phyloP scores from a whole-genome alignment of 2,329 filamentous ascomycete genomes.

The Phaeosphaeria sp. region DNA sequence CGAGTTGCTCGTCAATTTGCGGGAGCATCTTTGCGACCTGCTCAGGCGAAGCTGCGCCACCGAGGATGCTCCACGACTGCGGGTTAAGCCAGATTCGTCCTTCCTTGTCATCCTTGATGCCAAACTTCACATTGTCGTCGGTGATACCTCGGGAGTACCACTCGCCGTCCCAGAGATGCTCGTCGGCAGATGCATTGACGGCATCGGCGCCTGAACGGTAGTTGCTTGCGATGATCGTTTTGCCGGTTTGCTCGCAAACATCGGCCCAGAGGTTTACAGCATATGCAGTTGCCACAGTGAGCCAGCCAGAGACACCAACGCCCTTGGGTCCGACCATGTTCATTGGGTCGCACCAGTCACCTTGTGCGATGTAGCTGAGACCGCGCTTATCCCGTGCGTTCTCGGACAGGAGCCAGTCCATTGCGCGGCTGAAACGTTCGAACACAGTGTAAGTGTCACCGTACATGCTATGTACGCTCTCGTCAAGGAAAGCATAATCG shows the following conservation, averaged over 20 bases:
- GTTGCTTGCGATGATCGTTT: conserved; percentile 50
- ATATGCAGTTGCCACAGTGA: conserved; percentile 63
- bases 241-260: conserved; percentile 57
- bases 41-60: conserved; percentile 56
- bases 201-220: conserved; percentile 55
- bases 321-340: conserved; percentile 69
- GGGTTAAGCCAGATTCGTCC: conserved; percentile 67
- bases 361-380: conserved; percentile 65
- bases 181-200: conserved; percentile 60
- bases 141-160: conserved; percentile 67
- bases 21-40: conserved; percentile 56
- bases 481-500: conserved; percentile 59
- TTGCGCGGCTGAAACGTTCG: conserved; percentile 62
- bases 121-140: conserved; percentile 62
- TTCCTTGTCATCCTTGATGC: conserved; percentile 58
- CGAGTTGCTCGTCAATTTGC: conserved; percentile 60
- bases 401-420: conserved; percentile 61
- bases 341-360: conserved; percentile 68
- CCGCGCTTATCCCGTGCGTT: conserved; percentile 59
- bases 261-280: conserved; percentile 61
- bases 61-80: conserved; percentile 63
- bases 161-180: conserved; percentile 62
- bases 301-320: conserved; percentile 65
- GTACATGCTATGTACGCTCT: conserved; percentile 52
- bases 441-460: conserved; percentile 60